Base-by-base conservation (phyloP, 176 grass and related monocot species). In the Carex littledalei region DNA sequence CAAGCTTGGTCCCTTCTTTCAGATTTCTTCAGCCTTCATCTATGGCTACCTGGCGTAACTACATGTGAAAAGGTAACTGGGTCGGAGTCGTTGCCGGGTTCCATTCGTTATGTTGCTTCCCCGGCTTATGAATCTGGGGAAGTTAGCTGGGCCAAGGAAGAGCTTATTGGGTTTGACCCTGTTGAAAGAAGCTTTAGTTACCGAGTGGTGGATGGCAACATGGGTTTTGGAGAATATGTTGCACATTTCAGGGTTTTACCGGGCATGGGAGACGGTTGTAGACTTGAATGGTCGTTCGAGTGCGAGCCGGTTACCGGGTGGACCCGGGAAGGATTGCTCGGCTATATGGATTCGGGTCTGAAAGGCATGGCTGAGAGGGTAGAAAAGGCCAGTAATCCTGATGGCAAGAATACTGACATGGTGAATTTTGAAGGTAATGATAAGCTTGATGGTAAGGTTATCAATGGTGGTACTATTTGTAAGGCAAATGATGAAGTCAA, bases 1-100 rank as follows among this genome's bases (percentile, higher is more conserved):
- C 79, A 68, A 13, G 89, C 86, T 86, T 97, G 94, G 94, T 67
- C 87, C 26, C 92, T 91, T 79, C 5, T 97, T 45, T 87, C 94
- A 74, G 84, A 63, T 84, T 97, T 94, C 92, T 93, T 82, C 90
- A 56, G 79, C 78, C 15, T 91, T 81, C 77, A 94, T 85, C 60
- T 71, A 22, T 97, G 92, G 86, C 41, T 93, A 22, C 88, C 92
- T 0, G 26, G 53, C 50, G 17, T 97, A 72, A 45, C 83, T 24
- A 81, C 87, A 3, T 94, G 94, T 89, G 73, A 89, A 85, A 91
- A 20, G 43, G 86, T 87, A 16, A 50, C 59, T 21, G 86, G 77
- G 13, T 80, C 41, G 4, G 89, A 85, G 8, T 86, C 89, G 45
- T 81, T 37, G 14, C 86, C 73, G 0, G 92, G 94, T 56, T 89